These are phyloP conservation scores for Boletus speciosus DNA, from an alignment of 768 basidiomycete genomes.

Conservation along the genomic window DNA sequence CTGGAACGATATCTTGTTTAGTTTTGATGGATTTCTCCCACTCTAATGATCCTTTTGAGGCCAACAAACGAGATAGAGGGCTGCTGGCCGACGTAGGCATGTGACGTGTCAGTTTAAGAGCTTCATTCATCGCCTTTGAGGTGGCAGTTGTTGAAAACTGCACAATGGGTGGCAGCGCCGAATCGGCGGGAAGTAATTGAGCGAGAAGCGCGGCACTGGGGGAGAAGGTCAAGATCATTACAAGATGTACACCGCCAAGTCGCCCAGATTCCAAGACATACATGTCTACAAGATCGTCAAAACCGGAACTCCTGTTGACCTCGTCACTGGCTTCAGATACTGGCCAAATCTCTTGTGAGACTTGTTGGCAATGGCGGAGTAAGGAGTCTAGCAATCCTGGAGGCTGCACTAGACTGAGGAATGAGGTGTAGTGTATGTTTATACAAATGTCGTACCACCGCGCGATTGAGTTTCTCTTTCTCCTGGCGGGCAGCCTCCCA, in stretches of 20 bases:
- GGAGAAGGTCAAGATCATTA: slow-evolving; percentile 2
- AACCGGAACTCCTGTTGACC: slow-evolving; percentile 37
- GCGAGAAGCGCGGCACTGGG: slow-evolving; percentile 40
- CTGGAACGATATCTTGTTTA: slow-evolving; percentile 43
- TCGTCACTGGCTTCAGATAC: slow-evolving; percentile 24
- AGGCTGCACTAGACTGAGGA: slow-evolving; percentile 45
- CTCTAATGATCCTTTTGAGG: slow-evolving; percentile 68
- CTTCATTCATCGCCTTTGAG: slow-evolving; percentile 55
- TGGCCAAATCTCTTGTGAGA: slow-evolving; percentile 55
- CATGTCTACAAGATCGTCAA: slow-evolving; percentile 56
- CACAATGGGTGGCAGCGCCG: slow-evolving; percentile 46
- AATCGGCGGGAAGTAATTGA: slow-evolving; percentile 48
- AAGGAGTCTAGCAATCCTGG: slow-evolving; percentile 63
- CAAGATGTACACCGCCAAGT: neutral
- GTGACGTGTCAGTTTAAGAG: slow-evolving; percentile 64
- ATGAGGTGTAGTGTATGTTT: slow-evolving; percentile 14
- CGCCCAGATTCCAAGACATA: slow-evolving; percentile 35
- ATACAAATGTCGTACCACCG: slow-evolving; percentile 51
- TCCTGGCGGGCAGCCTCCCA: slow-evolving; percentile 62
- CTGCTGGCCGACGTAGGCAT: slow-evolving; percentile 50
- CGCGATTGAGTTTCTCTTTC: slow-evolving; percentile 57
- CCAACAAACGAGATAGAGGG: slow-evolving; percentile 66
- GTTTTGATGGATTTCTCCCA: slow-evolving; percentile 72
- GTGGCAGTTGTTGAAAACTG: slow-evolving; percentile 55
- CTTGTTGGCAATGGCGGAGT: slow-evolving; percentile 48